A percentile compares a stretch with the other conserved stretches of the same genome.
These are phyloP conservation scores for Candida ortonii DNA, from an alignment of 805 yeast genomes.

Conservation along the genomic window DNA sequence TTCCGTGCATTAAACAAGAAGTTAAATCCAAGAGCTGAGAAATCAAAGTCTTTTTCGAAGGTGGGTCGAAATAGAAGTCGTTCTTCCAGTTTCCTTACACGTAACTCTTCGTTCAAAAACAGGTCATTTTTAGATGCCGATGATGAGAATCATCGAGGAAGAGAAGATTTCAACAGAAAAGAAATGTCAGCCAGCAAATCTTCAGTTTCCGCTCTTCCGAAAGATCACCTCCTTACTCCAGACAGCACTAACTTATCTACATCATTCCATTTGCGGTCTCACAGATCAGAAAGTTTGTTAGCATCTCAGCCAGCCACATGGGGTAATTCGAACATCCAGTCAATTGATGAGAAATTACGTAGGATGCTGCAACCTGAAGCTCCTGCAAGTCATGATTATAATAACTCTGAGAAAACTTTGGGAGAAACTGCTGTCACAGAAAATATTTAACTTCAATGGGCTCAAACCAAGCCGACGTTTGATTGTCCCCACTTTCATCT, in stretches of 20 bases:
- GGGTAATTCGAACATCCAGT: slow-evolving; percentile 14
- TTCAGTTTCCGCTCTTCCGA: slow-evolving; percentile 1
- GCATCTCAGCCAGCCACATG: too few species aligned
- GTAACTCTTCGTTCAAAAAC: slow-evolving; percentile 4
- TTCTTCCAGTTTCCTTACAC: slow-evolving; percentile 12
- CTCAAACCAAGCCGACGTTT: too few species aligned
- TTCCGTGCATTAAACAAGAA: slow-evolving; percentile 15
- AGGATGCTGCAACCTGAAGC: slow-evolving; percentile 9
- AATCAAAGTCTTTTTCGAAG: slow-evolving; percentile 15
- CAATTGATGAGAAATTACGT: slow-evolving; percentile 13
- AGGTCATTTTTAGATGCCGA: slow-evolving; percentile 1
- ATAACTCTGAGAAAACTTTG: neutral
- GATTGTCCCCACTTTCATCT: too few species aligned
- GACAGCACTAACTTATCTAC: too few species aligned
- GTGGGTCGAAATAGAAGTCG: slow-evolving; percentile 16
- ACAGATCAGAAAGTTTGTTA: too few species aligned
- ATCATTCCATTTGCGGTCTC: too few species aligned
- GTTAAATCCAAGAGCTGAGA: slow-evolving; percentile 7
- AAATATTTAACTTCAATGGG: too few species aligned
- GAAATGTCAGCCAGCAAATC: slow-evolving; percentile 6
- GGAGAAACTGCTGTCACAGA: too few species aligned
- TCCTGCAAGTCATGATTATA: slow-evolving; percentile 1
- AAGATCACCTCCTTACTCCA: too few species aligned
- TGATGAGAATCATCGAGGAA: slow-evolving; percentile 14
- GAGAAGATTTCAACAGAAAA: slow-evolving; percentile 4